These are phyloP conservation scores for Colletotrichum eleusines DNA, from an alignment of 2,329 filamentous ascomycete species.

Conservation along the genomic window DNA sequence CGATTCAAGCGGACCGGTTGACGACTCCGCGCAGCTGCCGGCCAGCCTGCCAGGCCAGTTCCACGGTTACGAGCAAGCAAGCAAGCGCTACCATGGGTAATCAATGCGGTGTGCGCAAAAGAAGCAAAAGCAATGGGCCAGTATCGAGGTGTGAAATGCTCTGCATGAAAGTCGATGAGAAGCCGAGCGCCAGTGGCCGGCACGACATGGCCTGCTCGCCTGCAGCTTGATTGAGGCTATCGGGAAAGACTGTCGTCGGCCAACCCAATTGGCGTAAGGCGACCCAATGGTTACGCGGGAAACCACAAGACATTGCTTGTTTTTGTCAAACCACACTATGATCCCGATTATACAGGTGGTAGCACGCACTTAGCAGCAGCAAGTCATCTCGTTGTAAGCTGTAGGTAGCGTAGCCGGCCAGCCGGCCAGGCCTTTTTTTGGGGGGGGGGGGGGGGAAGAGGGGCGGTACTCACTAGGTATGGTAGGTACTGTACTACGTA, in stretches of 20 bases:
- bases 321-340: slow-evolving; percentile 23
- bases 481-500: too few species aligned
- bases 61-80: background rate
- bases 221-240: slow-evolving; percentile 14
- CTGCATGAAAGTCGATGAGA: slow-evolving; percentile 27
- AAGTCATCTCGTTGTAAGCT: slow-evolving; percentile 23
- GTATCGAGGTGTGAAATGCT: slow-evolving; percentile 13
- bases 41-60: slow-evolving; percentile 1
- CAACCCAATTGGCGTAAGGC: slow-evolving; percentile 9
- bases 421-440: too few species aligned
- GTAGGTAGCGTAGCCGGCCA: background rate
- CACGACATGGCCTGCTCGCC: slow-evolving; percentile 7
- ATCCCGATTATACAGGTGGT: background rate
- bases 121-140: slow-evolving; percentile 25
- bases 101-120: slow-evolving; percentile 10
- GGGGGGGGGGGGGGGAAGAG: too few species aligned
- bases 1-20: slow-evolving; percentile 33
- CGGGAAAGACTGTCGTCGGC: slow-evolving; percentile 13
- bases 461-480: too few species aligned
- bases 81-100: slow-evolving; percentile 2
- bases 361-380: slow-evolving; percentile 24
- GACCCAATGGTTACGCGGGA: slow-evolving; percentile 24
- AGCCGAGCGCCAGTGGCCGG: slow-evolving; percentile 17
- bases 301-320: slow-evolving; percentile 13
- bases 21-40: slow-evolving; percentile 28